A percentile compares a stretch with the other conserved stretches of the same genome.
These are phyloP conservation scores for Fusarium succisae DNA, from an alignment of 2,329 filamentous ascomycete genomes.

Conservation along the genomic window DNA sequence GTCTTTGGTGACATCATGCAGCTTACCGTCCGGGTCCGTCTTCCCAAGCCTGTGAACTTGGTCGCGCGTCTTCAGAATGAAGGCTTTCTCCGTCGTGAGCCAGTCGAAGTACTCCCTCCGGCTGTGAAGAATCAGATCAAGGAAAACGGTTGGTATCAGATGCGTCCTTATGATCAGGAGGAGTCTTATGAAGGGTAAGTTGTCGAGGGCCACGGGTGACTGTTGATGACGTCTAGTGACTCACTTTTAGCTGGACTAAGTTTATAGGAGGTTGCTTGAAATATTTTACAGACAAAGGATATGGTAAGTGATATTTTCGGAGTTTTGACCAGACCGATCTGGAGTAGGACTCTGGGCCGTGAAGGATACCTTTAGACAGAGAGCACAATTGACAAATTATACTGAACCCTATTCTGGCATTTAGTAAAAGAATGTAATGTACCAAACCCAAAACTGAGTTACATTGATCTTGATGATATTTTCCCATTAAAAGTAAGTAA, in stretches of 20 bases:
- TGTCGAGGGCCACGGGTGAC: background rate
- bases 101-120: background rate
- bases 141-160: background rate
- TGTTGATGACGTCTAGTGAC: background rate
- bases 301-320: background rate
- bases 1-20: slow-evolving; percentile 17
- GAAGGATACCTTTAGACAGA: background rate
- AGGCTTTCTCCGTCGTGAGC: background rate
- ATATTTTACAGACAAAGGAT: accelerated
- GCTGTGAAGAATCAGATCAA: background rate
- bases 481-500: background rate
- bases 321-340: background rate
- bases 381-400: background rate
- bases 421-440: background rate
- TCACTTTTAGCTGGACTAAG: background rate
- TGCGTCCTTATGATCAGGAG: background rate
- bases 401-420: background rate
- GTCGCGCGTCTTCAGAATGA: background rate
- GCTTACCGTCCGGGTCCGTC: background rate
- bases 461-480: accelerated
- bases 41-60: background rate
- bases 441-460: no score
- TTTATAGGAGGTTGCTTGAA: background rate
- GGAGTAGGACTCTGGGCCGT: background rate
- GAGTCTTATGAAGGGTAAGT: background rate